Evolutionary conservation across 23 red algal species (phyloP).

Genomic region (Gracilariopsis chorda): DNA sequence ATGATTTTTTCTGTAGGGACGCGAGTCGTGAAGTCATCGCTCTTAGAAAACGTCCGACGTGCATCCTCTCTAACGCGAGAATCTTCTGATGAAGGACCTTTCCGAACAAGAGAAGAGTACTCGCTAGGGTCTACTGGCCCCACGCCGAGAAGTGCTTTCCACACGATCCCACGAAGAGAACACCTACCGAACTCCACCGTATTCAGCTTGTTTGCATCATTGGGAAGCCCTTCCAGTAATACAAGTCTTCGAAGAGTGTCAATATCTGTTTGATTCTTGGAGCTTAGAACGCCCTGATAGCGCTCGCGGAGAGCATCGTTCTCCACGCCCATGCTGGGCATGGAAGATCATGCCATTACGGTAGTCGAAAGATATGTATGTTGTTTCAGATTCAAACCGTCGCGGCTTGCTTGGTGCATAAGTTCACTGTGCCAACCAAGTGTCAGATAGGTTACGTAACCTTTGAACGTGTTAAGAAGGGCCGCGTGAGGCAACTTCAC

Average conservation of each 20-base stretch:
- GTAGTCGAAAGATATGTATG: too few relatives aligned
- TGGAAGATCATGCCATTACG: background rate
- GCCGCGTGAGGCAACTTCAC: too few relatives aligned
- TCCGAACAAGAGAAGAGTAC: constrained; percentile 63
- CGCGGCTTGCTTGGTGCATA: too few relatives aligned
- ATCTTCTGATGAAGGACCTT: constrained; percentile 80
- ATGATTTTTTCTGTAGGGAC: constrained; percentile 78
- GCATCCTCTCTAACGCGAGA: constrained; percentile 83
- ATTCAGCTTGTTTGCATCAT: constrained; percentile 37
- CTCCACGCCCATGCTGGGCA: constrained; percentile 54
- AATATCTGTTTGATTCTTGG: background rate
- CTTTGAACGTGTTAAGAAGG: too few relatives aligned
- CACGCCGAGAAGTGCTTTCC: constrained; percentile 81
- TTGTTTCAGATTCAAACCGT: too few relatives aligned
- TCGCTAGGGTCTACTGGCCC: constrained; percentile 46
- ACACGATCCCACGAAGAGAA: constrained; percentile 68
- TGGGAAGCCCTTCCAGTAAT: constrained; percentile 47
- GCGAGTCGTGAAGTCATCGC: constrained; percentile 76
- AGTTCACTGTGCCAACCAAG: too few relatives aligned
- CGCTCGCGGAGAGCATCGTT: constrained; percentile 27
- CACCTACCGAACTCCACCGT: constrained; percentile 43
- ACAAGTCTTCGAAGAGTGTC: constrained; percentile 61
- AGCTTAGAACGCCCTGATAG: constrained; percentile 31
- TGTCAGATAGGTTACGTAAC: too few relatives aligned
- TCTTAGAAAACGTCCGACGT: constrained; percentile 82